Evolutionary conservation across 2,329 filamentous ascomycete genomes (phyloP), one percentile per base, ranked within the genome.

Genomic region (Aphanocladium album): DNA sequence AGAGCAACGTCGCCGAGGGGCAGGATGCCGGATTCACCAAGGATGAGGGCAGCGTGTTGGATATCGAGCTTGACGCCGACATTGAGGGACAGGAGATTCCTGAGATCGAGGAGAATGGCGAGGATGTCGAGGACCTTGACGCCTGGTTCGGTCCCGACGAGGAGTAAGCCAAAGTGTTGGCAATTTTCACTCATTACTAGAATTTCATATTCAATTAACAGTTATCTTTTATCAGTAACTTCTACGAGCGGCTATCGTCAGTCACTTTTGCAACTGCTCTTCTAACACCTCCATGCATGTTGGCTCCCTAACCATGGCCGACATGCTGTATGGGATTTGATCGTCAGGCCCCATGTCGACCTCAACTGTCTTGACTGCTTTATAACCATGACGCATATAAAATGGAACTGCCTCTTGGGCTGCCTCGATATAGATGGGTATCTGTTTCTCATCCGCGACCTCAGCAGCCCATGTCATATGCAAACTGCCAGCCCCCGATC

Each of bases 61-160:
- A 54, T 25, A 54, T 61, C 23, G 30, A 58, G n/a, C 3, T 58
- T n/a, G 54, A 61, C 41, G 54, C 11, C 7, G 58, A 50, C 9
- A 60, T 55, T 8, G 16, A 37, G 23, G 43, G 51, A 21, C 51
- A 60, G 25, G n/a, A 43, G 4, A 55, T 56, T 55, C 58, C 58
- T 1, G n/a, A 55, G 11, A 23, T 50, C 8, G 39, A 47, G 41
- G 27, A 25, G 27, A 39, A 54, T 16, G 43, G 25, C 16, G 11
- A 25, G n/a, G 45, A 51, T 12, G 51, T 47, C 65, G 33, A 54
- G 70, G 53, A 50, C 12, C 43, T 62, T 30, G 11, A 55, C 25
- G 43, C 37, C 6, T 58, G 46, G 56, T 35, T 52, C 12, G 25
- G n/a, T 11, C n/a, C 33, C 6, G 47, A 52, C 7, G 35, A 51